Evolutionary conservation across 768 basidiomycete species (phyloP).

Genomic region (Boletus sp.): DNA sequence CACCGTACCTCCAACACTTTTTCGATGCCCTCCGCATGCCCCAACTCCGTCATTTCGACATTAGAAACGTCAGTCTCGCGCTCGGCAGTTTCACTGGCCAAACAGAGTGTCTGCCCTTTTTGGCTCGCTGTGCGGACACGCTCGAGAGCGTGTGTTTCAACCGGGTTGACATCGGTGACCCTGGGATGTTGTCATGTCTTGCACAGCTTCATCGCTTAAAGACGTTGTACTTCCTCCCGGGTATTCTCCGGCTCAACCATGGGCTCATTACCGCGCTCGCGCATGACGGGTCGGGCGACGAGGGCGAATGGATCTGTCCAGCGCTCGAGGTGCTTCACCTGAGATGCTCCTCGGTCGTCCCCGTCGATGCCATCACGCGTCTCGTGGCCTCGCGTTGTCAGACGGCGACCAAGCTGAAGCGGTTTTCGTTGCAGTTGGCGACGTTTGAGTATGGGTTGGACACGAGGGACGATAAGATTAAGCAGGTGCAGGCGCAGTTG

Average conservation of each 20-base stretch:
- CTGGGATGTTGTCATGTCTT: slow-evolving; percentile 19
- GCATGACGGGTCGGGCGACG: neutral
- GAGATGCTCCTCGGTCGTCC: slow-evolving; percentile 23
- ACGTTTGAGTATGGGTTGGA: slow-evolving; percentile 30
- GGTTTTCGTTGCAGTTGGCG: slow-evolving; percentile 25
- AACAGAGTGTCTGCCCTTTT: slow-evolving; percentile 26
- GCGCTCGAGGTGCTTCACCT: slow-evolving; percentile 23
- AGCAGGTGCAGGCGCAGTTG: slow-evolving; percentile 12
- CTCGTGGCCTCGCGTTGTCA: slow-evolving; percentile 26
- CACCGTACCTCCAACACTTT: slow-evolving; percentile 20
- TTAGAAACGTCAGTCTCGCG: slow-evolving; percentile 29
- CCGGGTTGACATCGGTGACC: slow-evolving; percentile 24
- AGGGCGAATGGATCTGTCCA: slow-evolving; percentile 17
- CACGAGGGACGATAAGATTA: slow-evolving; percentile 27
- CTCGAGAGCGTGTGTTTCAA: slow-evolving; percentile 26
- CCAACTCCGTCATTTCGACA: slow-evolving; percentile 22
- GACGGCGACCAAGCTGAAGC: slow-evolving; percentile 8
- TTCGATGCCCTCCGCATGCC: slow-evolving; percentile 29
- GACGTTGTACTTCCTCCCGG: slow-evolving; percentile 22
- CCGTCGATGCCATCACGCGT: slow-evolving; percentile 20
- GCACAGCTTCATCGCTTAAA: slow-evolving; percentile 16
- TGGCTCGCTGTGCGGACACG: slow-evolving; percentile 25
- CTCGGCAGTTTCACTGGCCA: slow-evolving; percentile 26
- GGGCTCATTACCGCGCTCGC: slow-evolving; percentile 26
- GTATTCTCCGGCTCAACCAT: slow-evolving; percentile 32